These are phyloP conservation scores for Kentomonas sorsogonicus DNA, from an alignment of 208 protist species.

Conservation along the genomic window DNA sequence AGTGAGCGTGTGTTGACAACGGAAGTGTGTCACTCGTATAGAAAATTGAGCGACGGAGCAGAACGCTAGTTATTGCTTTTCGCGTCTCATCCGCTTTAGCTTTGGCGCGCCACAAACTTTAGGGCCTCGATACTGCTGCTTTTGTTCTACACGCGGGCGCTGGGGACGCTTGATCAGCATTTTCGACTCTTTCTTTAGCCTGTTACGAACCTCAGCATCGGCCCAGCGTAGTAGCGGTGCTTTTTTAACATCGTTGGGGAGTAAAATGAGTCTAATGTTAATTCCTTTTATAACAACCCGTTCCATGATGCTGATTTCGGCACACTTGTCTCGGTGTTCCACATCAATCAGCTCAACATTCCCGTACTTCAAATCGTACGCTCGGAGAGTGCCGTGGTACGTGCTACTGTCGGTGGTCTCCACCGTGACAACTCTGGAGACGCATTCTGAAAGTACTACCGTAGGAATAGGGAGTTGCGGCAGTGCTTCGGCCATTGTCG, in stretches of 20 bases:
- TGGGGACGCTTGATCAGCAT: conserved; percentile 3
- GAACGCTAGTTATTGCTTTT: too few relatives aligned
- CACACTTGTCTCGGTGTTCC: conserved; percentile 40
- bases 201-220: conserved; percentile 33
- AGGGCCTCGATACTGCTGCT: too few relatives aligned
- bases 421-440: conserved; percentile 33
- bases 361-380: conserved; percentile 30
- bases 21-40: too few relatives aligned
- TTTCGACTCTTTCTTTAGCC: conserved; percentile 29
- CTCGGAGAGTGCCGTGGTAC: conserved; percentile 43
- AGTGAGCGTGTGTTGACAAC: too few relatives aligned
- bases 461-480: conserved; percentile 25
- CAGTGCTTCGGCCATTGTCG: too few relatives aligned
- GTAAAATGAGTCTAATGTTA: conserved; percentile 40
- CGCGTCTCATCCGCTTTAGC: too few relatives aligned
- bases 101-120: too few relatives aligned
- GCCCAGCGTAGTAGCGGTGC: conserved; percentile 49
- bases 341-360: conserved; percentile 66
- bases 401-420: conserved; percentile 48
- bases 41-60: too few relatives aligned
- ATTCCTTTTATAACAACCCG: conserved; percentile 41
- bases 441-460: conserved; percentile 34
- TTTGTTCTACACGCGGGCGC: too few relatives aligned
- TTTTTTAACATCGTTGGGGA: conserved; percentile 53
- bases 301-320: conserved; percentile 46